phyloP scores from a whole-genome alignment of 768 basidiomycete genomes.

The Mycena filopes region DNA sequence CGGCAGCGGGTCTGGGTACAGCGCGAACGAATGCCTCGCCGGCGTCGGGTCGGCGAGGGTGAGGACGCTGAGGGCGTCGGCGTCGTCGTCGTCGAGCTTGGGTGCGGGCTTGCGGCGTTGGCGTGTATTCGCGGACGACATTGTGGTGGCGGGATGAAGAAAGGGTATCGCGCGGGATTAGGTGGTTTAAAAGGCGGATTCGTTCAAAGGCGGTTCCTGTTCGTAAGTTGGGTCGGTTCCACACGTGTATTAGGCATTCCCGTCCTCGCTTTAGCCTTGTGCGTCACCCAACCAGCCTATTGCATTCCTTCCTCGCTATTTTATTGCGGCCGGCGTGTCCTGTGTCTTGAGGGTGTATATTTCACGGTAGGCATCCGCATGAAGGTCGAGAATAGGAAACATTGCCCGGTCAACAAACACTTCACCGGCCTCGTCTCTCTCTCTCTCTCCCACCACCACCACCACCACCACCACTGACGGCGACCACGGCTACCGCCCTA shows the following conservation, averaged over 20 bases:
- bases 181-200: neutral
- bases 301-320: no score
- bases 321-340: no score
- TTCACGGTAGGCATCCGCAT: no score
- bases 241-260: no score
- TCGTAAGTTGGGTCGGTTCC: neutral
- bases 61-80: neutral
- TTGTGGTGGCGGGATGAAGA: conserved; percentile 2
- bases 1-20: conserved; percentile 17
- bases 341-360: no score
- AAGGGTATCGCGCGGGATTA: neutral
- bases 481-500: no score
- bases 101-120: conserved; percentile 28
- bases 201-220: neutral
- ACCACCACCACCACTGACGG: no score
- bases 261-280: no score
- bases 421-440: no score
- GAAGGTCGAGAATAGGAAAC: no score
- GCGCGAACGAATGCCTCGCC: conserved; percentile 15
- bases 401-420: no score
- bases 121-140: neutral
- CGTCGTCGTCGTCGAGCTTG: conserved; percentile 5
- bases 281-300: neutral
- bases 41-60: neutral
- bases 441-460: no score